phyloP scores from a whole-genome alignment of 345 rosid species.

The Populus nigra region DNA sequence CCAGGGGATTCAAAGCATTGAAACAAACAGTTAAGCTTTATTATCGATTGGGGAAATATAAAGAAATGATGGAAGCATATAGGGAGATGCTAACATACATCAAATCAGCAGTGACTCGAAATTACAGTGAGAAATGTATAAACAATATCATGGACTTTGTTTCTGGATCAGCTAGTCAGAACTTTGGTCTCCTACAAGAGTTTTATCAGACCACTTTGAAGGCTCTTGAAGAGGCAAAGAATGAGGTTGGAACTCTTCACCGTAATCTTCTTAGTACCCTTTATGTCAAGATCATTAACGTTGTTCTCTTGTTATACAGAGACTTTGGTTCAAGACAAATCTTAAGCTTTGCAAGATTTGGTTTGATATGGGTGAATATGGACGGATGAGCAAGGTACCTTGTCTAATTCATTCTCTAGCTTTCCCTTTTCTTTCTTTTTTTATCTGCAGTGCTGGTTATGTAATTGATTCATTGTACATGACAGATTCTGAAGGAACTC shows the following conservation, averaged over 20 bases:
- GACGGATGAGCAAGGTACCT: slow-evolving; percentile 89
- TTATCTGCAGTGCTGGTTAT: background rate
- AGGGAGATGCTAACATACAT: slow-evolving; percentile 93
- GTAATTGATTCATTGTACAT: background rate
- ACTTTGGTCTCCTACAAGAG: slow-evolving; percentile 74
- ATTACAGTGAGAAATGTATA: slow-evolving; percentile 97
- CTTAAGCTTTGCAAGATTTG: slow-evolving; percentile 97
- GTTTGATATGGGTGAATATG: slow-evolving; percentile 97
- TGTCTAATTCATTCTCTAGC: slow-evolving; percentile 4
- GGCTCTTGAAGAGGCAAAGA: slow-evolving; percentile 99
- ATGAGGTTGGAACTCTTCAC: slow-evolving; percentile 54
- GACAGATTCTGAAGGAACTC: slow-evolving; percentile 88
- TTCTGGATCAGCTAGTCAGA: slow-evolving; percentile 98
- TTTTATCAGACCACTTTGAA: slow-evolving; percentile 92
- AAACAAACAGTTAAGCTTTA: slow-evolving; percentile 98
- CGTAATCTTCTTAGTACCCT: background rate
- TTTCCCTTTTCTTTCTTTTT: background rate
- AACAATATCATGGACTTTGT: slow-evolving; percentile 98
- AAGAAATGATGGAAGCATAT: slow-evolving; percentile 96
- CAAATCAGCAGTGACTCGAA: slow-evolving; percentile 93
- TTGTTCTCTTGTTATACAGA: slow-evolving; percentile 47
- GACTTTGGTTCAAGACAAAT: slow-evolving; percentile 99
- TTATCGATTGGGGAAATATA: slow-evolving; percentile 78
- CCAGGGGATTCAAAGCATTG: slow-evolving; percentile 96
- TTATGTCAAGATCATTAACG: slow-evolving; percentile 12